Percentiles rank a stretch among this genome's conserved stretches.
Conservation (phyloP, 192 early-diverging fungal species). For the Dissophora ornata region DNA sequence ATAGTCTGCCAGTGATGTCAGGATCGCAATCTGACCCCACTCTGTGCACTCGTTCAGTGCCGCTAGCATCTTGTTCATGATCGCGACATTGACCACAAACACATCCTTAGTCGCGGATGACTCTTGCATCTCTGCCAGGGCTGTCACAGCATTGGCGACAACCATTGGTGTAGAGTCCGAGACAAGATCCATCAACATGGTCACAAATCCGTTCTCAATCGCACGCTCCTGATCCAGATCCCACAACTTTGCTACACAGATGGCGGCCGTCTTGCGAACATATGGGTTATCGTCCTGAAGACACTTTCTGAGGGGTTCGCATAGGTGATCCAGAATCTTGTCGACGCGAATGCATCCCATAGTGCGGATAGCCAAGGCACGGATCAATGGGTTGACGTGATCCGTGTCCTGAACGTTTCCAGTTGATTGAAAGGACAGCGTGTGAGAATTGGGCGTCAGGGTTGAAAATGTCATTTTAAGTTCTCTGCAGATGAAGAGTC, state of each 20-base stretch:
- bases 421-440: too few relatives aligned
- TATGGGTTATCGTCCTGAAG: constrained; percentile 95
- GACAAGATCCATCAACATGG: constrained; percentile 84
- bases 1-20: constrained; percentile 86
- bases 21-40: constrained; percentile 98
- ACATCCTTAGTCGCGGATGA: constrained; percentile 73
- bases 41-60: constrained; percentile 98
- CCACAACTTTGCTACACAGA: constrained; percentile 96
- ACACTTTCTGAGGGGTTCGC: constrained; percentile 92
- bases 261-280: constrained; percentile 95
- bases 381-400: constrained; percentile 93
- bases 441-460: too few relatives aligned
- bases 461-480: too few relatives aligned
- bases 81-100: constrained; percentile 78
- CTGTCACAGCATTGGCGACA: constrained; percentile 94
- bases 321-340: constrained; percentile 93
- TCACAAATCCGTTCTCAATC: constrained; percentile 94
- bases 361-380: constrained; percentile 95
- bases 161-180: constrained; percentile 98
- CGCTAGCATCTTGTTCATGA: constrained; percentile 85
- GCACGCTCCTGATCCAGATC: constrained; percentile 89
- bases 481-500: not conserved
- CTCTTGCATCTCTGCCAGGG: constrained; percentile 91
- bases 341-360: constrained; percentile 98
- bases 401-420: constrained; percentile 93